phyloP scores from a whole-genome alignment of 805 yeast species.

The Ogataea trehalophila region DNA sequence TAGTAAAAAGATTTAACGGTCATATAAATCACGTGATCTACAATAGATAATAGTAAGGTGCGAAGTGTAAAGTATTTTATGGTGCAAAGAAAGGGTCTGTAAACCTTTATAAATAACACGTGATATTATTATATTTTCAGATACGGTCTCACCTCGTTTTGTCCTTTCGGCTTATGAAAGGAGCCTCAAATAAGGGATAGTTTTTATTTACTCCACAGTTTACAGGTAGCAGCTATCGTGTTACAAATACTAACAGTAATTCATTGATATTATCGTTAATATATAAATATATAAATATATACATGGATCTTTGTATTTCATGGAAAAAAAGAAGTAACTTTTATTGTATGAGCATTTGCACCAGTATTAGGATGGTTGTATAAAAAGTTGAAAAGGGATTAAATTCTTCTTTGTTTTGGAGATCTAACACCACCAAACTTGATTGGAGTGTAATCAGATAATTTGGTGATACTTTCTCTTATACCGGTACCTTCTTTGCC shows the following conservation, averaged over 20 bases:
- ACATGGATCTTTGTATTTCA: too few relatives aligned
- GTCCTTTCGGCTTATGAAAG: neutral
- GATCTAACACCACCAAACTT: constrained; percentile 92
- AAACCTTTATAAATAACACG: neutral
- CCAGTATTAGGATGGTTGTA: too few relatives aligned
- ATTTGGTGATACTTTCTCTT: constrained; percentile 59
- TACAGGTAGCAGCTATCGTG: too few relatives aligned
- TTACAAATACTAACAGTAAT: too few relatives aligned
- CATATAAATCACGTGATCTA: neutral
- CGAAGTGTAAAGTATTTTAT: neutral
- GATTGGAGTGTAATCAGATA: constrained; percentile 75
- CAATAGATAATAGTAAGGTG: neutral
- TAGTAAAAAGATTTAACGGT: neutral
- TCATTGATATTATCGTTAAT: too few relatives aligned
- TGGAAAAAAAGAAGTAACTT: too few relatives aligned
- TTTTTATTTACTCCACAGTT: too few relatives aligned
- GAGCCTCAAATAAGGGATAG: too few relatives aligned
- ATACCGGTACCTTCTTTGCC: constrained; percentile 83
- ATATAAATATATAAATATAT: too few relatives aligned
- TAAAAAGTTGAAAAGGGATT: neutral
- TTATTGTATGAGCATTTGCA: too few relatives aligned
- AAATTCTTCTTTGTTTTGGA: constrained; percentile 71
- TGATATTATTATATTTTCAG: neutral
- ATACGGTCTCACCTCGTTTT: neutral
- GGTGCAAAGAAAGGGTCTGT: neutral